These are phyloP conservation scores for Mycena pura DNA, from an alignment of 768 basidiomycete genomes.

Conservation along the genomic window DNA sequence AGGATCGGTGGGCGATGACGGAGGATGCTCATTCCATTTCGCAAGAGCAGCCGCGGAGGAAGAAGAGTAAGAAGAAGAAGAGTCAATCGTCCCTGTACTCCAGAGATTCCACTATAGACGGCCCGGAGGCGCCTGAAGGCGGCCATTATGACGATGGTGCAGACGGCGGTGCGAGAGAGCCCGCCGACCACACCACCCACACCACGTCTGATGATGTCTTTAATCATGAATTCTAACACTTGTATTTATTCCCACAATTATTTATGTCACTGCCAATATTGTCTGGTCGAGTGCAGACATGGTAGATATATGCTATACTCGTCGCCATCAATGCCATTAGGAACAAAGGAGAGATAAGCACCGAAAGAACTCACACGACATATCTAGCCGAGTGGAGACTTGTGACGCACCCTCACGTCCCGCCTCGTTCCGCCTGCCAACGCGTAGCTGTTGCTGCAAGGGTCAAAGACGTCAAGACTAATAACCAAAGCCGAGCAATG, in stretches of 20 bases:
- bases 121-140: conserved; percentile 78
- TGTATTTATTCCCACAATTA: background rate
- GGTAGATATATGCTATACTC: too few relatives aligned
- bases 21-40: conserved; percentile 80
- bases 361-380: too few relatives aligned
- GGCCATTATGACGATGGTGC: conserved; percentile 61
- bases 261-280: too few relatives aligned
- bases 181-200: conserved; percentile 26
- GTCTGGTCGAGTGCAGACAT: too few relatives aligned
- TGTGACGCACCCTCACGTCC: too few relatives aligned
- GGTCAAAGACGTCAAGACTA: too few relatives aligned
- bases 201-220: conserved; percentile 61
- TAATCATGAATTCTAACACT: conserved; percentile 64
- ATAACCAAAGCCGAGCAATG: too few relatives aligned
- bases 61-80: conserved; percentile 69
- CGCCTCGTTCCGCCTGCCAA: too few relatives aligned
- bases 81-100: conserved; percentile 50
- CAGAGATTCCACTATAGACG: conserved; percentile 51
- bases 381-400: too few relatives aligned
- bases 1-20: conserved; percentile 87
- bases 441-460: too few relatives aligned
- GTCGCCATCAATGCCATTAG: too few relatives aligned
- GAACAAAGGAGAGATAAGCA: too few relatives aligned
- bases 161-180: conserved; percentile 20
- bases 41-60: conserved; percentile 48